phyloP scores from a whole-genome alignment of 768 basidiomycete genomes.

The Auricularia sp. region DNA sequence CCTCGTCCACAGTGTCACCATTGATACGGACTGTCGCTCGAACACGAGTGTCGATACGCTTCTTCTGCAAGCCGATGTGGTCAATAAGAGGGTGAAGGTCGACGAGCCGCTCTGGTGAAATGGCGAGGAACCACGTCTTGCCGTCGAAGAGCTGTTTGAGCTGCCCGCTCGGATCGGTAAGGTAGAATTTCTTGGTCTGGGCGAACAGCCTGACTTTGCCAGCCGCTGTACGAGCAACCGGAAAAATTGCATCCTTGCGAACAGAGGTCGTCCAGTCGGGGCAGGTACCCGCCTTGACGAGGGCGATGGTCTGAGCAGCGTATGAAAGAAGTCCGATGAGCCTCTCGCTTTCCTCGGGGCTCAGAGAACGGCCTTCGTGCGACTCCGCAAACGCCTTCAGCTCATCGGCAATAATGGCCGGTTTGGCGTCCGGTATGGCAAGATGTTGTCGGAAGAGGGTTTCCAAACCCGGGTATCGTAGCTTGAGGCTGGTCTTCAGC shows the following conservation, averaged over 20 bases:
- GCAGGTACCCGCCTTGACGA: neutral
- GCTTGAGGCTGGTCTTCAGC: slow-evolving; percentile 9
- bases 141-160: neutral
- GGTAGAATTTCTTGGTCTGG: neutral
- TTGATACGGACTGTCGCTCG: neutral
- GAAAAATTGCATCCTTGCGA: neutral
- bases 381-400: slow-evolving; percentile 2
- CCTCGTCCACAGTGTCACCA: neutral
- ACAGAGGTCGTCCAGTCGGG: neutral
- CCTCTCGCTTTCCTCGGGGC: neutral
- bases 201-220: neutral
- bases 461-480: slow-evolving; percentile 7
- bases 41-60: neutral
- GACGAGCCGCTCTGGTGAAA: neutral
- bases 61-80: neutral
- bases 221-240: neutral
- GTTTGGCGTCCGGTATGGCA: slow-evolving; percentile 7
- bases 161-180: neutral
- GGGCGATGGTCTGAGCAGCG: neutral
- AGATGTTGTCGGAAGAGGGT: slow-evolving; percentile 13
- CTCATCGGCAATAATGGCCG: slow-evolving; percentile 12
- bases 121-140: neutral
- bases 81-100: neutral
- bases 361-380: neutral
- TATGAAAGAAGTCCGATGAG: neutral